Conservation (phyloP, 129 eudicot genomes). For the Tanacetum coccineum region DNA sequence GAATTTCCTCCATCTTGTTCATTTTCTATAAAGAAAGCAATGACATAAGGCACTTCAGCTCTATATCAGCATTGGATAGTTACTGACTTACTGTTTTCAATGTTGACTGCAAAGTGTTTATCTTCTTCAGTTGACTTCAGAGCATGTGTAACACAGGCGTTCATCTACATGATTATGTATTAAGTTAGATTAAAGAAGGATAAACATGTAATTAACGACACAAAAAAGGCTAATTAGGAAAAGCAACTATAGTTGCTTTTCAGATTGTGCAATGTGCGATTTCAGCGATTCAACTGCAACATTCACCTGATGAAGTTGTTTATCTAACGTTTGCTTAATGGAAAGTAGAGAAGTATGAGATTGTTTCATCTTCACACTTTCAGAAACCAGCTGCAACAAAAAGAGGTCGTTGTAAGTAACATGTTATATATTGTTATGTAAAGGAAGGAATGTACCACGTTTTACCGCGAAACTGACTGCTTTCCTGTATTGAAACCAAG, state of each 20-base stretch:
- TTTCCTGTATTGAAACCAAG: too few species aligned
- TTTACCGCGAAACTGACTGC: too few species aligned
- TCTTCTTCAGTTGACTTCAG: slow-evolving; percentile 75
- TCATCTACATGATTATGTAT: too few species aligned
- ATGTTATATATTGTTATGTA: background rate
- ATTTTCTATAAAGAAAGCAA: slow-evolving; percentile 67
- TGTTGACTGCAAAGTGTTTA: slow-evolving; percentile 51
- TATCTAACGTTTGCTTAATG: slow-evolving; percentile 56
- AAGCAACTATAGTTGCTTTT: slow-evolving; percentile 57
- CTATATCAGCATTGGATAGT: slow-evolving; percentile 80
- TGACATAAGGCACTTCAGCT: slow-evolving; percentile 78
- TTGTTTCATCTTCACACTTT: slow-evolving; percentile 93
- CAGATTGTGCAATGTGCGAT: slow-evolving; percentile 54
- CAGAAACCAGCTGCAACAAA: slow-evolving; percentile 78
- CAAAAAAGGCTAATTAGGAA: slow-evolving; percentile 7
- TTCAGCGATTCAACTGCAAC: too few species aligned
- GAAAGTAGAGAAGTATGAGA: slow-evolving; percentile 53
- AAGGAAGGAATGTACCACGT: background rate
- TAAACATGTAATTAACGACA: too few species aligned
- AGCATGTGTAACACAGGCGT: too few species aligned
- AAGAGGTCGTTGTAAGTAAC: background rate
- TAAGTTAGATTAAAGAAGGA: too few species aligned
- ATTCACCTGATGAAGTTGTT: slow-evolving; percentile 66
- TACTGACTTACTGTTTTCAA: slow-evolving; percentile 82
- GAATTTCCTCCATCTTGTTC: slow-evolving; percentile 75